Conservation (phyloP, 176 grass and related monocot species). For the Eleusine coracana region DNA sequence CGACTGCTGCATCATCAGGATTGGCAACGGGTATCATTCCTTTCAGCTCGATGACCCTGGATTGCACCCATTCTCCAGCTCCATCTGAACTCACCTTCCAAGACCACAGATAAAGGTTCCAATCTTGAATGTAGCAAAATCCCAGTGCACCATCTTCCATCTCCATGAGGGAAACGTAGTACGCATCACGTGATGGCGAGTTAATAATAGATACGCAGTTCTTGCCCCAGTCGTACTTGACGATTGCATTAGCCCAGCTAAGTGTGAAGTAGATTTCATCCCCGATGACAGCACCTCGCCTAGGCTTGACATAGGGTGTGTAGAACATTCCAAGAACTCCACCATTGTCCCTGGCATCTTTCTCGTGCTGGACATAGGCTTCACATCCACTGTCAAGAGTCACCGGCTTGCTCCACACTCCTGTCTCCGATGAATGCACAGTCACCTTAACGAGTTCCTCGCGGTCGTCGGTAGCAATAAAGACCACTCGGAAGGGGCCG, state of each 20-base stretch:
- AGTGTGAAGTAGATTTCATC: neutral
- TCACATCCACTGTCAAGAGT: neutral
- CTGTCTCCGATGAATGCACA: neutral
- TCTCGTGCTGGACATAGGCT: neutral
- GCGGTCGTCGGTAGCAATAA: neutral
- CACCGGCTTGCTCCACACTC: neutral
- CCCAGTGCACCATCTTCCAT: neutral
- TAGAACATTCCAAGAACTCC: neutral
- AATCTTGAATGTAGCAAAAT: neutral
- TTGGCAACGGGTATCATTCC: neutral
- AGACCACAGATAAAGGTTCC: neutral
- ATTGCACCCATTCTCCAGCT: neutral
- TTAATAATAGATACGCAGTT: neutral
- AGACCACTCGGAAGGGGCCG: neutral
- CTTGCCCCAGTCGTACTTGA: neutral
- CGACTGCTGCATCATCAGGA: rapidly evolving
- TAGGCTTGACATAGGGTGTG: neutral
- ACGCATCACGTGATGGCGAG: neutral
- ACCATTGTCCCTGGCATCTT: neutral
- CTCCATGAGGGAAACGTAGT: neutral
- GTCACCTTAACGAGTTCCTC: neutral
- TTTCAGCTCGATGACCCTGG: neutral
- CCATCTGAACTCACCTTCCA: neutral
- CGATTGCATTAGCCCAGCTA: neutral
- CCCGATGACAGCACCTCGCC: neutral